Base-by-base conservation (phyloP, 2,329 filamentous ascomycete genomes). In the Aspergillus sclerotialis region DNA sequence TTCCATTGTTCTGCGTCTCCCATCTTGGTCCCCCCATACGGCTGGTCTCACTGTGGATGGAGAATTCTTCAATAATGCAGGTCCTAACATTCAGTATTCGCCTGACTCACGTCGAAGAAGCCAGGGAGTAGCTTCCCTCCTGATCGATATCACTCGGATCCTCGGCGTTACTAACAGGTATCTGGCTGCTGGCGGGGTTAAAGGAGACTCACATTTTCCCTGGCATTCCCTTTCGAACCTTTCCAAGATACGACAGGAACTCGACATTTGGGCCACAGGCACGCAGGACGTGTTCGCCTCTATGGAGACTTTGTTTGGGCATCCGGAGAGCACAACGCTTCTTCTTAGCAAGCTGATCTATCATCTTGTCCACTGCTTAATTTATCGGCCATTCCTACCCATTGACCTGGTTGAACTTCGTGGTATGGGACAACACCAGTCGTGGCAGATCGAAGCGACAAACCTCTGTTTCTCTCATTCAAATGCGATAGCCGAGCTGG, bases 371-470 rank as follows among this genome's bases (percentile, higher is more conserved):
- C 84, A 93, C 60, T 93, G 86, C 52, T 69, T 94, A 32, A 81
- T 93, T 28, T 94, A 93, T 53, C 77, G 87, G 11, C 86, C 86
- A 0, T 94, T 94, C 58, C 68, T 94, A 5, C 87, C 87, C 0
- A 83, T 94, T 42, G 84, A 93, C 56, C 69, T 93, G 3, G 76
- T 82, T 15, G 87, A 93, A 56, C 73, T 94, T 5, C 77, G 84
- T 9, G 83, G 84, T 10, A 82, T 76, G 1, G 84, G 84, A 1
- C 86, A 93, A 50, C 84, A 93, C 46, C 86, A 93, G 55, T 89
- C 84, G 17, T 94, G 87, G 87, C 87, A 93, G 55, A 90, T 93
- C 30, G 85, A 93, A 55, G 85, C 87, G 0, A 93, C 86, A 0
- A 90, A 92, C 50, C 73, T 90, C 54, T 93, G 87, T 59, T 92